Evolutionary conservation across 148 eudicot species (phyloP), one percentile per base, ranked within the genome.

Genomic region (Dianthus caryophyllus): DNA sequence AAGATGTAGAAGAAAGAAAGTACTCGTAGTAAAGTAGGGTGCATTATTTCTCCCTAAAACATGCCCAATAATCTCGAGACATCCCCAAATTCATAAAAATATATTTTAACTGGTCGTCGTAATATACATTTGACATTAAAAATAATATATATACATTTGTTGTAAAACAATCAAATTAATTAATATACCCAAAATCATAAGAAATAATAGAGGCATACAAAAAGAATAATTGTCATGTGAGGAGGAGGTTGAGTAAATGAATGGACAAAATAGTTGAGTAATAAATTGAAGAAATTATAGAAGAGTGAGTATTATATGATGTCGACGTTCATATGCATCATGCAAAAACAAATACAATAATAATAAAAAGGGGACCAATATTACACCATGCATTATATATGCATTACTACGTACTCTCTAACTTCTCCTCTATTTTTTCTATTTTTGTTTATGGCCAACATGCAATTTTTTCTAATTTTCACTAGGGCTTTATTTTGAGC

Each of bases 401-500:
- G 61, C 61, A 57, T n/a, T 57, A 57, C 38, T 57, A 57, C 29
- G 21, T 57, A 29, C n/a, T 57, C 61, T 57, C 4, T 30, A 7
- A 30, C 61, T 57, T 57, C 11, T 30, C 41, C 0, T 57, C 41
- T 30, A 33, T 2, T 29, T 16, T 57, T 57, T 57, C 61, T 29
- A 57, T 31, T 57, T 57, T 29, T 57, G 61, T 57, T 57, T 29
- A 15, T 57, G 61, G 61, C 41, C 8, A 30, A 29, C 61, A 57
- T 57, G 39, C 61, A 30, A 1, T 15, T 27, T 5, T 33, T 33
- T 2, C 38, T 33, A 30, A 1, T 15, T 27, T 56, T 57, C 61
- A 29, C 61, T 57, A 57, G 61, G 39, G 61, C 30, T 57, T 27
- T n/a, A n/a, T n/a, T 57, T 17, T 11, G 29, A 3, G 1, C 30